phyloP scores from a whole-genome alignment of 306 rosid species.

The Adenanthera pavonina region DNA sequence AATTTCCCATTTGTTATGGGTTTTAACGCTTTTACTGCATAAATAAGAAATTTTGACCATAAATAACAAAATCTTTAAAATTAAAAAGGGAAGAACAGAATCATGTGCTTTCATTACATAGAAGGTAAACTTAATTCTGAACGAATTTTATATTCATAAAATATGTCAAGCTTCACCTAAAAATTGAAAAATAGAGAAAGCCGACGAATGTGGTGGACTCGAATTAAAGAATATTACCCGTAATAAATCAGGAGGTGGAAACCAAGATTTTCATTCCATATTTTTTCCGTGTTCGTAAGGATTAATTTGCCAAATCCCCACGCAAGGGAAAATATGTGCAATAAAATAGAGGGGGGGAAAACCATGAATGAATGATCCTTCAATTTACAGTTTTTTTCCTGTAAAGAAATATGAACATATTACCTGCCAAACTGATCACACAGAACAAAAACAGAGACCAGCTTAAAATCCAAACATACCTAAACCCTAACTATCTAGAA shows the following conservation, averaged over 20 bases:
- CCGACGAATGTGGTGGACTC: too few relatives aligned
- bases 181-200: too few relatives aligned
- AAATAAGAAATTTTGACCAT: too few relatives aligned
- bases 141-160: not conserved
- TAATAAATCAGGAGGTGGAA: not conserved
- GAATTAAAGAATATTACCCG: not conserved
- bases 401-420: not conserved
- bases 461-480: constrained; percentile 19
- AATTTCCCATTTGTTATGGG: too few relatives aligned
- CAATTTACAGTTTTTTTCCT: not conserved
- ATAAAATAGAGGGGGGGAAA: not conserved
- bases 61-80: too few relatives aligned
- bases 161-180: not conserved
- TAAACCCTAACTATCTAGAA: constrained; percentile 15
- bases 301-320: too few relatives aligned
- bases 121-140: not conserved
- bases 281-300: not conserved
- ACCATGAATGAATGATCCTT: not conserved
- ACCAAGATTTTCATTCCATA: not conserved
- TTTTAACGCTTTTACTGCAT: too few relatives aligned
- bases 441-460: constrained; percentile 17
- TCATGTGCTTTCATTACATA: not conserved
- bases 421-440: not conserved
- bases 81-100: not conserved
- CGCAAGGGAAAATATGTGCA: not conserved